phyloP scores from a whole-genome alignment of 164 flowering plant genomes.

The Macadamia tetraphylla region DNA sequence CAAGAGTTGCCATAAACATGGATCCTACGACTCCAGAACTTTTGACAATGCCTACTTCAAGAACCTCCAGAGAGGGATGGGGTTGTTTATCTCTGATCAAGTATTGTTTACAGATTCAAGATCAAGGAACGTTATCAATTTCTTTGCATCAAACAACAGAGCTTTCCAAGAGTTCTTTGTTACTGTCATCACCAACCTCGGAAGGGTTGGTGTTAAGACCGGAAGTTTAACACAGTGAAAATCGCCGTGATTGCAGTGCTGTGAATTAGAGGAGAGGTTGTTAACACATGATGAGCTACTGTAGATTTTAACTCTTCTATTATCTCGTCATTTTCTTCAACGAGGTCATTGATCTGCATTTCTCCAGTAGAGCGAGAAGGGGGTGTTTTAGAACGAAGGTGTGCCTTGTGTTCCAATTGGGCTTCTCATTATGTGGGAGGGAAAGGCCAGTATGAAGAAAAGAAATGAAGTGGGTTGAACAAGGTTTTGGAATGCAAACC shows the following conservation, averaged over 20 bases:
- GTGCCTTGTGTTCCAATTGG: too few species aligned
- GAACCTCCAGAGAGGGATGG: constrained; percentile 30
- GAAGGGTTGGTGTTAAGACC: constrained; percentile 39
- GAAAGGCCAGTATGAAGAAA: too few species aligned
- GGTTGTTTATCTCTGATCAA: constrained; percentile 33
- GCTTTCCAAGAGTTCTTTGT: constrained; percentile 33
- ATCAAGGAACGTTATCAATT: constrained; percentile 22
- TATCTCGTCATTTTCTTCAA: too few species aligned
- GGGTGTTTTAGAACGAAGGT: too few species aligned
- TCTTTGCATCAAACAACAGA: constrained; percentile 27
- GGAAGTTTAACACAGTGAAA: constrained; percentile 35
- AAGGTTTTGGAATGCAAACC: too few species aligned
- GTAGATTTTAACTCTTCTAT: too few species aligned
- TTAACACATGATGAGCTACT: not conserved
- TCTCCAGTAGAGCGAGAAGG: too few species aligned
- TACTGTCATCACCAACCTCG: constrained; percentile 43
- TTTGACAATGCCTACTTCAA: constrained; percentile 30
- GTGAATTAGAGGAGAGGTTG: constrained; percentile 13
- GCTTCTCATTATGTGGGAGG: too few species aligned
- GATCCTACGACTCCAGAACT: constrained; percentile 20
- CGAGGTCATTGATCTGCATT: too few species aligned
- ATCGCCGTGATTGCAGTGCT: constrained; percentile 31
- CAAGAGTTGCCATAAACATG: constrained; percentile 8
- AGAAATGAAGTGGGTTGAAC: too few species aligned
- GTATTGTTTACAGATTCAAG: constrained; percentile 30